Evolutionary conservation across 2,329 filamentous ascomycete genomes (phyloP), one percentile per base, ranked within the genome.

Genomic region (Ceratocystis colombiana): DNA sequence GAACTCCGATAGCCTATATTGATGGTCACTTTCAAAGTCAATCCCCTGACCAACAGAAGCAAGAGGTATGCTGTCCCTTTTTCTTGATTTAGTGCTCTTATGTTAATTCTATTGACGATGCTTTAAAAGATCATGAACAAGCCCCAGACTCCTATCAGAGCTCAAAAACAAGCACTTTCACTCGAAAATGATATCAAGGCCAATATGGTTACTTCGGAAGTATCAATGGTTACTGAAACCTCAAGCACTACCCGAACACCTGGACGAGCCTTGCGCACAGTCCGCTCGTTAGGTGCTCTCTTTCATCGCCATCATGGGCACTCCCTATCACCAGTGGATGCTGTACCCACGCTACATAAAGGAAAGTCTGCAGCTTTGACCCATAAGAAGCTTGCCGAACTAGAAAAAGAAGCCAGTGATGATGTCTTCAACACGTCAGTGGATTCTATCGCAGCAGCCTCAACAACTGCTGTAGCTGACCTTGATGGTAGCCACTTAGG

Each of bases 251-350:
- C 33, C 12, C 66, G 59, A 17, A 63, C 59, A 15, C 66, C 64
- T 15, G 66, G 46, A 20, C 37, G 63, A 10, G 66, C 59, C 20
- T 41, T 68, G 15, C 66, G 66, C 28, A 66, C 59, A 37, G 66
- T 66, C 10, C 48, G 64, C 5, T 68, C 66, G 41, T 37, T 68
- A 41, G 63, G 64, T 37, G 63, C 66, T 30, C 61, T 66, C 41
- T 66, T 68, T 37, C 64, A 68, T 41, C 66, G 66, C n/a, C 59
- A 65, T 25, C 61, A 61, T n/a, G 33, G 33, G 7, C 17, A 59
- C 20, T 68, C 64, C 5, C 28, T 41, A 28, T 41, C 37, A n/a
- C 63, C 7, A 50, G 6, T 37, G 17, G 12, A 59, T 15, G 20
- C 53, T 44, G 44, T 61, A 22, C 66, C 64, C 22, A 37, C 66